These are phyloP conservation scores for Cyclostephanos invisitatus DNA, from an alignment of 108 stramenopile genomes.

Conservation along the genomic window DNA sequence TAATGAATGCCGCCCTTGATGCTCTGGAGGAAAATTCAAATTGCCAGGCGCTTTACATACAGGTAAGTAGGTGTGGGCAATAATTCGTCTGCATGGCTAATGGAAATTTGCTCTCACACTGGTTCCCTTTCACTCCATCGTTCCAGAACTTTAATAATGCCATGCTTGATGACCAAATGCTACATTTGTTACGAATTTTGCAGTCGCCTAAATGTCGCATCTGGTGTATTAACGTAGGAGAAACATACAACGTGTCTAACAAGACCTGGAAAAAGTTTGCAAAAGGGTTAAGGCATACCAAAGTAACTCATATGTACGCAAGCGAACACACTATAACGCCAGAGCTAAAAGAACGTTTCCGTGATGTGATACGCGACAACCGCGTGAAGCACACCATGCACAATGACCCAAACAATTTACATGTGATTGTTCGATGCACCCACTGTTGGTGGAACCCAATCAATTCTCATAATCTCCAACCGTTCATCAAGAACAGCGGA, in stretches of 20 bases:
- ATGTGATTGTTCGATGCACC: constrained; percentile 87
- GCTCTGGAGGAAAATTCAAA: constrained; percentile 89
- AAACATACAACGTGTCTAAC: constrained; percentile 83
- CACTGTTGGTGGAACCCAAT: constrained; percentile 97
- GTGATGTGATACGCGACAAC: constrained; percentile 84
- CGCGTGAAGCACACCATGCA: constrained; percentile 89
- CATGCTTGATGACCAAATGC: constrained; percentile 85
- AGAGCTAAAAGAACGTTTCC: constrained; percentile 80
- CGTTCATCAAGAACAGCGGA: constrained; percentile 77
- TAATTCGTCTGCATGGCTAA: neutral
- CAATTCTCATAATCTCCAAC: constrained; percentile 80
- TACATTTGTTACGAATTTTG: constrained; percentile 79
- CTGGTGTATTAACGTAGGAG: constrained; percentile 94
- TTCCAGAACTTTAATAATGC: constrained; percentile 86
- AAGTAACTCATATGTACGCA: constrained; percentile 94
- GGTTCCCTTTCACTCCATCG: neutral
- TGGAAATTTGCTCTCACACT: constrained; percentile 3
- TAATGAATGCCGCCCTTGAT: constrained; percentile 84
- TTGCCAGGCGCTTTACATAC: constrained; percentile 91
- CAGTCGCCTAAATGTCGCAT: constrained; percentile 80
- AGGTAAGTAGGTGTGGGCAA: constrained; percentile 54
- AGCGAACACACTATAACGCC: constrained; percentile 90
- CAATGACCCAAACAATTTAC: constrained; percentile 81
- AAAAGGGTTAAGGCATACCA: constrained; percentile 76
- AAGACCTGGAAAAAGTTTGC: constrained; percentile 87